Conservation (phyloP, 108 stramenopile species). For the Parietichytrium sp. region DNA sequence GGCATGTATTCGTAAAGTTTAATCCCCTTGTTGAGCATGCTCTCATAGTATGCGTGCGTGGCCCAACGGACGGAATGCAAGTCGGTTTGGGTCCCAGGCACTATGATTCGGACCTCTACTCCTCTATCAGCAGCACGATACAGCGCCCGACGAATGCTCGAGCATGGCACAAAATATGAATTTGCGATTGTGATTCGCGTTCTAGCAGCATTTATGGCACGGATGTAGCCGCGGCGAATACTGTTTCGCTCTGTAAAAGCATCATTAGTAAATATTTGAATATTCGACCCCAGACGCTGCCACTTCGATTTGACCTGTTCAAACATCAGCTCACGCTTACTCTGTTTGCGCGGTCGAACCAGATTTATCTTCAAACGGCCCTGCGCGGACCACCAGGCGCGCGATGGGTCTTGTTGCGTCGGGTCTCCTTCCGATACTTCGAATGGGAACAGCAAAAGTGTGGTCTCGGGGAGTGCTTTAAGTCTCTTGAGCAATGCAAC, state of each 20-base stretch:
- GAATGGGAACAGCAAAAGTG: slow-evolving; percentile 6
- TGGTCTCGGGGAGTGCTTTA: not conserved
- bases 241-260: slow-evolving; percentile 34
- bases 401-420: not conserved
- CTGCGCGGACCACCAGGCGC: slow-evolving; percentile 35
- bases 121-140: slow-evolving; percentile 28
- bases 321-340: not conserved
- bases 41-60: slow-evolving; percentile 29
- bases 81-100: slow-evolving; percentile 21
- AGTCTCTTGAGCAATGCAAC: not conserved
- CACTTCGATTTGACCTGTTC: slow-evolving; percentile 23
- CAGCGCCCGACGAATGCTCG: slow-evolving; percentile 30
- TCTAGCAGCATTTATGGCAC: not conserved
- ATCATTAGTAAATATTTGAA: slow-evolving; percentile 18
- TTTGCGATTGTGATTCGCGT: slow-evolving; percentile 1
- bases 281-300: slow-evolving; percentile 1
- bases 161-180: slow-evolving; percentile 21
- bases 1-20: slow-evolving; percentile 27
- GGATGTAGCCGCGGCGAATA: slow-evolving; percentile 10
- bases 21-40: not conserved
- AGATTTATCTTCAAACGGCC: not conserved
- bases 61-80: slow-evolving; percentile 26
- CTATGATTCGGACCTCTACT: slow-evolving; percentile 13
- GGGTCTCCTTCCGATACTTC: not conserved
- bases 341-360: not conserved